Conservation (phyloP, 768 basidiomycete genomes). For the Podaxis sp. region DNA sequence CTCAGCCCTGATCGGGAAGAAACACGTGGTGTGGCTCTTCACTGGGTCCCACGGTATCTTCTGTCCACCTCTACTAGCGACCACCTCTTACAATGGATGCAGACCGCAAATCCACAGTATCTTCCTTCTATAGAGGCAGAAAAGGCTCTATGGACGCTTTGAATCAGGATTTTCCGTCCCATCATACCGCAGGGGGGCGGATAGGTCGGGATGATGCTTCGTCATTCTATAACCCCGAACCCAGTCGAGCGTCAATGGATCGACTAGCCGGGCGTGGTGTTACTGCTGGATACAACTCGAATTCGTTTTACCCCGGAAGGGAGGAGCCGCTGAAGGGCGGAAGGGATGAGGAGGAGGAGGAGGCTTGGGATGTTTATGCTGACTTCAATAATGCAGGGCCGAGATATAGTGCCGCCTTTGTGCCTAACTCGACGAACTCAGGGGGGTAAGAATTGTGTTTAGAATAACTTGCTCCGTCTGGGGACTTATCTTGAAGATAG, state of each 20-base stretch:
- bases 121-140: conserved; percentile 72
- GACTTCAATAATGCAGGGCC: conserved; percentile 89
- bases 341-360: conserved; percentile 65
- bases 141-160: conserved; percentile 60
- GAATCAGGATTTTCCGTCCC: conserved; percentile 45
- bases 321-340: conserved; percentile 77
- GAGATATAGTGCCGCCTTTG: conserved; percentile 64
- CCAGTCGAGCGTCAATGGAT: conserved; percentile 40
- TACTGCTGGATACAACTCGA: conserved; percentile 70
- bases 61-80: background rate
- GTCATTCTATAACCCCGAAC: conserved; percentile 58
- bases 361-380: conserved; percentile 76
- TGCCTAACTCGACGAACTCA: conserved; percentile 24
- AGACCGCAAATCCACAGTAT: conserved; percentile 75
- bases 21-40: background rate
- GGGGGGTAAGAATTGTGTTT: conserved; percentile 37
- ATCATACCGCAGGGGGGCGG: conserved; percentile 29
- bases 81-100: conserved; percentile 49
- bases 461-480: too few species aligned
- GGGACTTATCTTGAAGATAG: conserved; percentile 22
- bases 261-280: conserved; percentile 32
- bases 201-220: conserved; percentile 59
- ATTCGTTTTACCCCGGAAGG: conserved; percentile 61
- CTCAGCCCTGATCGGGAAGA: background rate
- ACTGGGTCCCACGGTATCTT: conserved; percentile 6